Conservation (phyloP, 106 monocot species). For the Allium cepa region DNA sequence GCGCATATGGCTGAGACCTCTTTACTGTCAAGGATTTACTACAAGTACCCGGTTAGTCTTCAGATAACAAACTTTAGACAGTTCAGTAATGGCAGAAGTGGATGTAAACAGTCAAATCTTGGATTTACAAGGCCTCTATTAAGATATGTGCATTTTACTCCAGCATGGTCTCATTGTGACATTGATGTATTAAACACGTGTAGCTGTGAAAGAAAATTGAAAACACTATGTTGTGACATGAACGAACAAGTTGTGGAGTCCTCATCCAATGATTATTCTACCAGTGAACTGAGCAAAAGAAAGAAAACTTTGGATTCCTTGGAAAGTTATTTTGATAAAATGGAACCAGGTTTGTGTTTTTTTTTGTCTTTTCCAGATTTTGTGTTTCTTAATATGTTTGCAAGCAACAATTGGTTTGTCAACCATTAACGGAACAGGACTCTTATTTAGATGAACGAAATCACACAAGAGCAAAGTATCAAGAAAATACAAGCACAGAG, state of each 20-base stretch:
- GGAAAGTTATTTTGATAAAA: slow-evolving; percentile 31
- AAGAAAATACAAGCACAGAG: neutral
- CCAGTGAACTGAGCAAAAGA: slow-evolving; percentile 1
- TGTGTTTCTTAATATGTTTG: neutral
- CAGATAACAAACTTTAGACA: too few species aligned
- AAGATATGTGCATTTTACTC: too few species aligned
- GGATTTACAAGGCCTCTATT: too few species aligned
- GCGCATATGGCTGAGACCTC: too few species aligned
- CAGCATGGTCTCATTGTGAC: neutral
- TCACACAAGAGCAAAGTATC: neutral
- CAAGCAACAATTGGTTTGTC: neutral
- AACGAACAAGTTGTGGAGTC: slow-evolving; percentile 4
- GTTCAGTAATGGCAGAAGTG: too few species aligned
- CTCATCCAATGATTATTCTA: slow-evolving; percentile 10
- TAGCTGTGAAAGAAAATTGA: slow-evolving; percentile 26
- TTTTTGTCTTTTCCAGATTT: neutral
- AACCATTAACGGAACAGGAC: slow-evolving; percentile 3
- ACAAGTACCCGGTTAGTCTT: too few species aligned
- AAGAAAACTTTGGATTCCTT: slow-evolving; percentile 25
- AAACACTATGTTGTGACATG: slow-evolving; percentile 15
- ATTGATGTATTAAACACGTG: neutral
- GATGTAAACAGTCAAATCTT: too few species aligned
- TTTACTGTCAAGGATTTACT: too few species aligned
- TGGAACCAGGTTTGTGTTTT: slow-evolving; percentile 18
- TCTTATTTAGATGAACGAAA: neutral